Percentiles rank a stretch among this genome's conserved stretches.
These are phyloP conservation scores for Podospora pseudopauciseta DNA, from an alignment of 495 filamentous ascomycete species.

Conservation along the genomic window DNA sequence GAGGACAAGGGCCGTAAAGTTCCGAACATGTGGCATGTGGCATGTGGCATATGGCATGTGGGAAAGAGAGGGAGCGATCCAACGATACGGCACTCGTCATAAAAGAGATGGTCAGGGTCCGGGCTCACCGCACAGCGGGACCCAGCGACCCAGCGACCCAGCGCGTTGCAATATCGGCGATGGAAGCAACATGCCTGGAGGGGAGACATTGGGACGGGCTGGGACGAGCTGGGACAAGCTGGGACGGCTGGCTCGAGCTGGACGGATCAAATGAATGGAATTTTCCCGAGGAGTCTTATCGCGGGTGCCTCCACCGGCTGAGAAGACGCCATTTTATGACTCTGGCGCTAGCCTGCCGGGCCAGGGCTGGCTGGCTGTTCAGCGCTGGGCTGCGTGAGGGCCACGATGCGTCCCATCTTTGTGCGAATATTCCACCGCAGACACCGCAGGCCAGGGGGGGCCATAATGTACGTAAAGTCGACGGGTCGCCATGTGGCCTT, in stretches of 20 bases:
- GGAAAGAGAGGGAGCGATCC: neutral
- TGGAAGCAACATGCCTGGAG: neutral
- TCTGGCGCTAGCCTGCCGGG: conserved; percentile 1
- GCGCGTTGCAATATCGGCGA: neutral
- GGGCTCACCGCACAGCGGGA: neutral
- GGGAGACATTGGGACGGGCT: neutral
- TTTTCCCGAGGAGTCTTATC: neutral
- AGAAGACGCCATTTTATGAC: conserved; percentile 2
- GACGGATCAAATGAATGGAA: neutral
- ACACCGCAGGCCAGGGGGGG: too few relatives aligned
- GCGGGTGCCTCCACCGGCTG: conserved; percentile 5
- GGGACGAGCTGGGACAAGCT: neutral
- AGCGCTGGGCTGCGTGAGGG: neutral
- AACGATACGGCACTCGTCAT: neutral
- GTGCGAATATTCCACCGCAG: too few relatives aligned
- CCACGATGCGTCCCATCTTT: neutral
- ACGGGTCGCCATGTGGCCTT: neutral
- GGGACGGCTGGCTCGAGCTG: neutral
- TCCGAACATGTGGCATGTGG: neutral
- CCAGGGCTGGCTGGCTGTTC: neutral
- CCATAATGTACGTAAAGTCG: neutral
- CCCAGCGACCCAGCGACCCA: neutral
- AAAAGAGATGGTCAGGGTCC: neutral
- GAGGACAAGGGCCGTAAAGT: conserved; percentile 5
- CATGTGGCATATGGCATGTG: neutral